Percentiles rank a stretch among this genome's conserved stretches.
These are phyloP conservation scores for Ceratocystis eucalypticola DNA, from an alignment of 2,329 filamentous ascomycete species.

Conservation along the genomic window DNA sequence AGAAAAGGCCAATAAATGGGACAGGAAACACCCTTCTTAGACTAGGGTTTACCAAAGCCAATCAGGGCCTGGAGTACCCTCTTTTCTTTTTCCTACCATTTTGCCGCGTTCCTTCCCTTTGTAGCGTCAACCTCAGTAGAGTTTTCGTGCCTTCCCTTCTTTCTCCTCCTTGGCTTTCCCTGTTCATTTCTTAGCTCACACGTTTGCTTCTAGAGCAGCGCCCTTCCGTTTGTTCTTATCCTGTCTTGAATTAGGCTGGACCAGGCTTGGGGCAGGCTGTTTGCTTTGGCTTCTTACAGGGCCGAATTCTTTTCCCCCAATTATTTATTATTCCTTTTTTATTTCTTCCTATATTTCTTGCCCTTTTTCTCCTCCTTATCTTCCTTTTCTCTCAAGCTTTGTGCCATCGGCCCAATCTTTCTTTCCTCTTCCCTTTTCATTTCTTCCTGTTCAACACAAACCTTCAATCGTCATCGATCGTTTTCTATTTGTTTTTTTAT, in stretches of 20 bases:
- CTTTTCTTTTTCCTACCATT: background rate
- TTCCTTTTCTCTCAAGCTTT: conserved; percentile 8
- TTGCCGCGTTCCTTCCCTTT: conserved; percentile 3
- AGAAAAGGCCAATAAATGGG: background rate
- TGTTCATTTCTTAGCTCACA: background rate
- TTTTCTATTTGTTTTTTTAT: conserved; percentile 4
- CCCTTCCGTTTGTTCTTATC: background rate
- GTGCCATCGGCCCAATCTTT: conserved; percentile 9
- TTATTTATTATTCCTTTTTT: background rate
- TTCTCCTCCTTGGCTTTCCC: background rate
- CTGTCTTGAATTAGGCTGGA: background rate
- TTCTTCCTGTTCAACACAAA: conserved; percentile 2
- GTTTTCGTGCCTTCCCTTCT: background rate
- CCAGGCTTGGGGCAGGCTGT: background rate
- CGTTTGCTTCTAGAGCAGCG: background rate
- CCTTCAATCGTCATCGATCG: conserved; percentile 1
- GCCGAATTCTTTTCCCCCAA: background rate
- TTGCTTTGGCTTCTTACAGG: background rate
- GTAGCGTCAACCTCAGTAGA: background rate
- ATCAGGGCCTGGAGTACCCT: background rate
- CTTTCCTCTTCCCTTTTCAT: background rate
- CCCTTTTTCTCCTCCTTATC: conserved; percentile 10
- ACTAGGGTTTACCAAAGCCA: background rate
- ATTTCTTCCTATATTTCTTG: conserved; percentile 2
- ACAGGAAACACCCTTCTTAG: no score